Conservation (phyloP, 768 basidiomycete genomes). For the Leucocoprinus sp. region DNA sequence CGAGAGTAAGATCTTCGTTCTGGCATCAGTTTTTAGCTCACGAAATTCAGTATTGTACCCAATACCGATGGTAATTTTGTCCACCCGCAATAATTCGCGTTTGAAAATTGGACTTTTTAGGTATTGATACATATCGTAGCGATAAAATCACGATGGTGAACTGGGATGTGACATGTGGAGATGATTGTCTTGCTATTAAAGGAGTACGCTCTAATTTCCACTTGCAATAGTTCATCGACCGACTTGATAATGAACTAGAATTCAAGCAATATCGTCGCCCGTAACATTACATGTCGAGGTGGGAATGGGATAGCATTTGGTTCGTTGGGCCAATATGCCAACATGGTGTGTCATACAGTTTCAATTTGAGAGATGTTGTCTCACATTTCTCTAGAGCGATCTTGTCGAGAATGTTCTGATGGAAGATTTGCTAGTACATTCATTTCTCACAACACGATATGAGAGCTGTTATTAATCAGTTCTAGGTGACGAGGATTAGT, state of each 20-base stretch:
- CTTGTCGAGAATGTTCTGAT: constrained; percentile 34
- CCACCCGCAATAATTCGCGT: not conserved
- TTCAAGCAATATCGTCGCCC: constrained; percentile 41
- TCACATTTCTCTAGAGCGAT: constrained; percentile 1
- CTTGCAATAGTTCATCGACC: not conserved
- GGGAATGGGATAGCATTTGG: constrained; percentile 58
- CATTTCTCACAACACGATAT: not conserved
- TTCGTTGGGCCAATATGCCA: constrained; percentile 48
- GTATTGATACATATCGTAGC: constrained; percentile 49
- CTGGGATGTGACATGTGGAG: constrained; percentile 57
- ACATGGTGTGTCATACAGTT: constrained; percentile 28
- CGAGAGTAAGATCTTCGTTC: constrained; percentile 30
- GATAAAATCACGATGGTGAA: constrained; percentile 39
- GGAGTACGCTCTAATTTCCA: constrained; percentile 35
- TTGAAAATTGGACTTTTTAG: not conserved
- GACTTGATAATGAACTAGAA: constrained; percentile 29
- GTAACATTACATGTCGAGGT: constrained; percentile 45
- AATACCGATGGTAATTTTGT: constrained; percentile 46
- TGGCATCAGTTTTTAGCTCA: not conserved
- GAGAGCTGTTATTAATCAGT: not conserved
- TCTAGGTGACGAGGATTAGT: constrained; percentile 39
- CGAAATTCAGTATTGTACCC: constrained; percentile 35
- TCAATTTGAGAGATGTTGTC: not conserved
- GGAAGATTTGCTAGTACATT: constrained; percentile 5
- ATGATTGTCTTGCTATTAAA: constrained; percentile 60